phyloP scores from a whole-genome alignment of 495 filamentous ascomycete genomes.

The Daldinia bambusicola region DNA sequence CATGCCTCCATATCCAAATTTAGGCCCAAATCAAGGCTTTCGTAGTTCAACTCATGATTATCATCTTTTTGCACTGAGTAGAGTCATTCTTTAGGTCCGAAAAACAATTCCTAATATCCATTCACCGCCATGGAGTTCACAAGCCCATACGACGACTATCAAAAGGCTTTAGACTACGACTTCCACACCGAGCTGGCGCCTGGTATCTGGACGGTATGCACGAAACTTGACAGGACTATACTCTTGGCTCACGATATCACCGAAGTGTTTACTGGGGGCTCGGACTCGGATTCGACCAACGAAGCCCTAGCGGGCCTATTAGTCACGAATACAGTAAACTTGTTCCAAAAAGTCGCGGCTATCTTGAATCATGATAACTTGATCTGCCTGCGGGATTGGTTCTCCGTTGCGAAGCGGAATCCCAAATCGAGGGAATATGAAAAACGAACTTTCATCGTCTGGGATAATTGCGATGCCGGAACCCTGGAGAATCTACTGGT shows the following conservation, averaged over 20 bases:
- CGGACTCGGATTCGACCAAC: background rate
- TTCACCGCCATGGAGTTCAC: background rate
- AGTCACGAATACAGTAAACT: background rate
- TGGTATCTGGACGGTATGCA: slow-evolving; percentile 39
- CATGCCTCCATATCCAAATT: slow-evolving; percentile 8
- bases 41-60: slow-evolving; percentile 4
- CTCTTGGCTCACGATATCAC: slow-evolving; percentile 46
- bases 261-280: slow-evolving; percentile 18
- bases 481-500: slow-evolving; percentile 48
- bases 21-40: slow-evolving; percentile 8
- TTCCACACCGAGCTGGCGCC: slow-evolving; percentile 34
- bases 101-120: background rate
- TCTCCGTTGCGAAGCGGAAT: slow-evolving; percentile 19
- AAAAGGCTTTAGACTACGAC: slow-evolving; percentile 29
- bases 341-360: slow-evolving; percentile 24
- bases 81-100: slow-evolving; percentile 1
- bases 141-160: slow-evolving; percentile 14
- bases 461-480: slow-evolving; percentile 56
- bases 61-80: slow-evolving; percentile 3
- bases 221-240: slow-evolving; percentile 35
- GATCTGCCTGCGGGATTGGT: slow-evolving; percentile 47
- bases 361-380: slow-evolving; percentile 59
- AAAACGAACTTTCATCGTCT: slow-evolving; percentile 42
- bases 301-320: slow-evolving; percentile 20
- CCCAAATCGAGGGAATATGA: background rate